Percentiles rank a stretch among this genome's conserved stretches.
Conservation (phyloP, 805 yeast species). For the Candida nitratophila region DNA sequence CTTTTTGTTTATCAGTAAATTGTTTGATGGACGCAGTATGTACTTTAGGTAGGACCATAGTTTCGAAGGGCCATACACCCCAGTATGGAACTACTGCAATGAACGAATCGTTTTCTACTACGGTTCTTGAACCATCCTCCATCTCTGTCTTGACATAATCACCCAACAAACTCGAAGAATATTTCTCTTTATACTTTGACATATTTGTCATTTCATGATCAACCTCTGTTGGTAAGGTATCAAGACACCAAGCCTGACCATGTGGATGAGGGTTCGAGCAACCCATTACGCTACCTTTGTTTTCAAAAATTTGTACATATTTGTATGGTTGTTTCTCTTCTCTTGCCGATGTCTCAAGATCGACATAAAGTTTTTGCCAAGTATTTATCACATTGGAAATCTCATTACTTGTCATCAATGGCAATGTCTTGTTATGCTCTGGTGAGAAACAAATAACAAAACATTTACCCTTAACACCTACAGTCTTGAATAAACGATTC, state of each 20-base stretch:
- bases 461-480: slow-evolving; percentile 61
- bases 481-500: slow-evolving; percentile 41
- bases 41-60: slow-evolving; percentile 51
- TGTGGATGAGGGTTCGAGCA: slow-evolving; percentile 81
- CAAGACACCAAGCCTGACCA: slow-evolving; percentile 76
- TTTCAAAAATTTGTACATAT: slow-evolving; percentile 69
- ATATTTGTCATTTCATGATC: slow-evolving; percentile 47
- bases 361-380: slow-evolving; percentile 50
- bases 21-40: slow-evolving; percentile 45
- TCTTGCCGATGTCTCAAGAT: slow-evolving; percentile 31
- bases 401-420: slow-evolving; percentile 44
- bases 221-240: slow-evolving; percentile 60
- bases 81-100: slow-evolving; percentile 70
- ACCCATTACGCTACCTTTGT: slow-evolving; percentile 76
- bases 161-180: slow-evolving; percentile 45
- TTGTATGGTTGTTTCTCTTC: slow-evolving; percentile 35
- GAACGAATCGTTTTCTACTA: slow-evolving; percentile 54
- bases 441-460: slow-evolving; percentile 70
- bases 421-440: slow-evolving; percentile 57
- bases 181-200: slow-evolving; percentile 35
- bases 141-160: slow-evolving; percentile 57
- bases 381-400: slow-evolving; percentile 45
- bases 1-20: slow-evolving; percentile 37
- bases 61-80: slow-evolving; percentile 82
- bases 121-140: slow-evolving; percentile 42